phyloP scores from a whole-genome alignment of 306 rosid species.

The Sphenostylis stenocarpa region DNA sequence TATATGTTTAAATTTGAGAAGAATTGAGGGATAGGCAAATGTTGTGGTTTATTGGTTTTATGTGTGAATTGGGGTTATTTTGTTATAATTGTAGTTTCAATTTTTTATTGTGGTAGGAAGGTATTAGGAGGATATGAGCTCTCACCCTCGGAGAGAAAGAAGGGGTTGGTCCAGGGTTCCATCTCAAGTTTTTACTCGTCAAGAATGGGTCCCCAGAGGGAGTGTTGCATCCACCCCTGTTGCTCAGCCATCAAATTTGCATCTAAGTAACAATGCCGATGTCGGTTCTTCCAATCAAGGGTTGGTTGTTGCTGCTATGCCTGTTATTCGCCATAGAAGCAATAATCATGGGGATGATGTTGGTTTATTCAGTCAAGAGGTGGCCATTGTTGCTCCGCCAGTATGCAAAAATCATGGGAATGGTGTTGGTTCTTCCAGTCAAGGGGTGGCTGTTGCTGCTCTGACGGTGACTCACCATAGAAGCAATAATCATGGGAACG shows the following conservation, averaged over 20 bases:
- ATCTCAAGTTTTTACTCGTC: conserved; percentile 46
- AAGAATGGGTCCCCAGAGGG: conserved; percentile 72
- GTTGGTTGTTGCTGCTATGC: no score
- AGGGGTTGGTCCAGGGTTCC: conserved; percentile 60
- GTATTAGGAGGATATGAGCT: conserved; percentile 49
- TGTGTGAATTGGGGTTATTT: not conserved
- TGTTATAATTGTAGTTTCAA: not conserved
- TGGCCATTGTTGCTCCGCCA: not conserved
- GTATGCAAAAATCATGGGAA: no score
- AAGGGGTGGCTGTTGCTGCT: not conserved
- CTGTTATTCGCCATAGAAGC: no score
- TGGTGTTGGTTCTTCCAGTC: conserved; percentile 9
- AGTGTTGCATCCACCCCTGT: conserved; percentile 31
- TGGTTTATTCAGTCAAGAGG: no score
- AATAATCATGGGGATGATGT: no score
- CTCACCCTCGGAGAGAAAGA: conserved; percentile 45
- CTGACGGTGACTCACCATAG: conserved; percentile 20
- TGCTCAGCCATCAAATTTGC: no score
- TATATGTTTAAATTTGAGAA: not conserved
- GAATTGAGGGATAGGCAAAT: not conserved
- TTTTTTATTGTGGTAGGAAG: conserved; percentile 29
- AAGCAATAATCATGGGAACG: not conserved
- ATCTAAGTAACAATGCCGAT: no score
- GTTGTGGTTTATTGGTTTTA: not conserved
- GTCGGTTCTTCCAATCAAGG: no score